Evolutionary conservation across 2,329 filamentous ascomycete genomes (phyloP), one percentile per base, ranked within the genome.

Genomic region (Fusarium acutatum): DNA sequence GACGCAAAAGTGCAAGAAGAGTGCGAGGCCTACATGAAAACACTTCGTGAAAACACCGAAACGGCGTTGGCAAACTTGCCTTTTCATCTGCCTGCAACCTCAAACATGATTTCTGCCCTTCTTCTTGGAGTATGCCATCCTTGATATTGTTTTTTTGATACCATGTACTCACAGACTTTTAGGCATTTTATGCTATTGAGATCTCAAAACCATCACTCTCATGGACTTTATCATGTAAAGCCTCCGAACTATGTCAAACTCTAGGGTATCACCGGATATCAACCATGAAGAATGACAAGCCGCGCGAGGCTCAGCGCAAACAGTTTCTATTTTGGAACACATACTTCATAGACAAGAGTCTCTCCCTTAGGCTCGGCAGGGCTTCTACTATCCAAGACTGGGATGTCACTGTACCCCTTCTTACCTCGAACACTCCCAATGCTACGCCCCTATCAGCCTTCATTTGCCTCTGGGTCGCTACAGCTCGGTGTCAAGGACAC

Each of bases 331-430:
- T 91, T 75, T 91, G 89, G 89, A 84, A 82, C 41, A 80, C 87
- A 0, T 91, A 91, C 71, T 84, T 87, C 52, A 80, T 90, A 22
- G 86, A 90, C 67, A 89, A 88, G 66, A 84, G 84, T 24, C 80
- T 91, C 24, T 87, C 88, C 0, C 82, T 91, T 7, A 84, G 88
- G 6, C 80, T 91, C 8, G 89, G 89, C 0, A 84, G 83, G 22
- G 81, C 87, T 0, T 86, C 88, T 1, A 84, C 84, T 9, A 84
- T 91, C 6, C 88, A 87, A 47, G 87, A 90, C 72, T 90, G 86
- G 79, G 89, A 91, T 67, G 87, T 91, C 63, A 87, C 80, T 22
- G 78, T 82, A 10, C 84, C 79, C 43, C 78, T 72, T 72, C 77
- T 74, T 69, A 78, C 34, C 83, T 82, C 57, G 13, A 65, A 66